These are phyloP conservation scores for Cladosporium sp. DNA, from an alignment of 2,329 filamentous ascomycete genomes.

Conservation along the genomic window DNA sequence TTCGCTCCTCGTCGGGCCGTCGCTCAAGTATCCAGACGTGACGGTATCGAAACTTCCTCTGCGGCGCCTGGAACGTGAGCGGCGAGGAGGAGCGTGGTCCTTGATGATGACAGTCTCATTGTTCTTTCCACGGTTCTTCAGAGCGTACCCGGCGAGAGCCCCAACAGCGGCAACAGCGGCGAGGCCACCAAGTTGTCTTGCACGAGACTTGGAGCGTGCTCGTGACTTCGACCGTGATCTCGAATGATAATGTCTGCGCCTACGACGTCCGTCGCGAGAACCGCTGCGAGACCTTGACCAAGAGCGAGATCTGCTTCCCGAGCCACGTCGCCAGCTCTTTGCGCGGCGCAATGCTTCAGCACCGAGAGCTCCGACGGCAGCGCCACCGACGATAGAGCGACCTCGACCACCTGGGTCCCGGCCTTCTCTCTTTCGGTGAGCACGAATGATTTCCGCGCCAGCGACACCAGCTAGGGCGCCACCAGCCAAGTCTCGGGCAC, in stretches of 20 bases:
- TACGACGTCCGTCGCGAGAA: constrained; percentile 31
- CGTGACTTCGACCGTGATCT: constrained; percentile 46
- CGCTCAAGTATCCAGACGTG: constrained; percentile 26
- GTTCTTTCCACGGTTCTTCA: constrained; percentile 53
- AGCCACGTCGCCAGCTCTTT: constrained; percentile 47
- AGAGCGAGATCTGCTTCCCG: constrained; percentile 17
- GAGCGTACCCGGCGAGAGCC: constrained; percentile 57
- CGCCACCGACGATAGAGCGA: constrained; percentile 60
- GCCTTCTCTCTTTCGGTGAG: constrained; percentile 59
- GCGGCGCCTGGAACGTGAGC: constrained; percentile 50
- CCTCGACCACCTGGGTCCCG: constrained; percentile 55
- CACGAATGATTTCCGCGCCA: constrained; percentile 61
- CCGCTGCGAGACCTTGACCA: constrained; percentile 14
- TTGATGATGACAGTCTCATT: constrained; percentile 49
- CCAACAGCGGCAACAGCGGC: constrained; percentile 63
- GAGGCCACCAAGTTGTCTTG: constrained; percentile 58
- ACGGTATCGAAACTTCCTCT: constrained; percentile 41
- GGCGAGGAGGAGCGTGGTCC: constrained; percentile 39
- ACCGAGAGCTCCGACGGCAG: constrained; percentile 62
- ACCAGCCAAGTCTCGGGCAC: constrained; percentile 61
- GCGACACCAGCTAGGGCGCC: constrained; percentile 63
- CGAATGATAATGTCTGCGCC: constrained; percentile 30
- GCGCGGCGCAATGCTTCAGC: constrained; percentile 59
- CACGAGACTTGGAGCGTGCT: constrained; percentile 46
- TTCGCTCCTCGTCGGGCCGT: constrained; percentile 37